Percentiles rank a stretch among this genome's conserved stretches.
Conservation (phyloP, 495 filamentous ascomycete species). For the Aspergillus biplanus region DNA sequence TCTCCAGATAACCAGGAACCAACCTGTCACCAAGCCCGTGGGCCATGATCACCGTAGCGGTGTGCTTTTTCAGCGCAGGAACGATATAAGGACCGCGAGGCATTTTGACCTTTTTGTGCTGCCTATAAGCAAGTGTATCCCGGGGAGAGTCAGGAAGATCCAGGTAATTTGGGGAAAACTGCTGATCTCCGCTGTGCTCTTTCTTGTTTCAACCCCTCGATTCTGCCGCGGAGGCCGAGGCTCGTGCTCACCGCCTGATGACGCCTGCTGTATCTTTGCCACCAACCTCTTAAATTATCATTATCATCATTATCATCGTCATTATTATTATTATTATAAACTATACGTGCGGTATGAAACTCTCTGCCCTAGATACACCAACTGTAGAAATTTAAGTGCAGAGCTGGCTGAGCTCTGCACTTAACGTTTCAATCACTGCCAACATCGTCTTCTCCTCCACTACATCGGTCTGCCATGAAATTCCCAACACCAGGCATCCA, state of each 20-base stretch:
- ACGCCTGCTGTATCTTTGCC: neutral
- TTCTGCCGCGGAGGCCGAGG: constrained; percentile 33
- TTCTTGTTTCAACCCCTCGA: constrained; percentile 22
- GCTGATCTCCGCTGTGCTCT: no score
- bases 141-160: neutral
- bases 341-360: neutral
- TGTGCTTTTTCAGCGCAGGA: constrained; percentile 86
- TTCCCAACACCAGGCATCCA: constrained; percentile 39
- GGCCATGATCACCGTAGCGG: constrained; percentile 90
- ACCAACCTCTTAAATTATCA: neutral
- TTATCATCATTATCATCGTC: neutral
- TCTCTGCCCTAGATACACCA: neutral
- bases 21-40: constrained; percentile 88
- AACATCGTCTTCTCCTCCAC: constrained; percentile 34
- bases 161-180: neutral
- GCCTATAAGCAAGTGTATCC: no score
- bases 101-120: constrained; percentile 44
- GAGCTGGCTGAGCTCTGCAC: constrained; percentile 25
- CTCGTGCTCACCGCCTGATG: constrained; percentile 26
- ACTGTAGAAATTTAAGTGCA: neutral
- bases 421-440: constrained; percentile 28
- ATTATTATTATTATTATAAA: constrained; percentile 1
- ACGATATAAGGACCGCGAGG: constrained; percentile 69
- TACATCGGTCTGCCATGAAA: constrained; percentile 44
- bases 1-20: constrained; percentile 20